These are phyloP conservation scores for Glebionis coronaria DNA, from an alignment of 129 eudicot genomes.

Conservation along the genomic window DNA sequence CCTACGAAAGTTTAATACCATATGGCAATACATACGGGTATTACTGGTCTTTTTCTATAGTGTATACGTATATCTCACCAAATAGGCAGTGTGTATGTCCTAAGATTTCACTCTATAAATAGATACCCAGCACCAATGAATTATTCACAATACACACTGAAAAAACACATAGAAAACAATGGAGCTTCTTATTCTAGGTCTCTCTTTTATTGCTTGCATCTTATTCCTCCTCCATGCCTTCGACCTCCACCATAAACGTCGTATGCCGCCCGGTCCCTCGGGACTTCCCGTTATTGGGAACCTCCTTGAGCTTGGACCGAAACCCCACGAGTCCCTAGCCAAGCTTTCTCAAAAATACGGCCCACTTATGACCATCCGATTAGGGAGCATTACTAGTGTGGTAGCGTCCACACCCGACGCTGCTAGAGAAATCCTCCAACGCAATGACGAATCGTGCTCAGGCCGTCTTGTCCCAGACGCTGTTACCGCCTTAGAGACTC, in stretches of 20 bases:
- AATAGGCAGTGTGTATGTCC: not conserved
- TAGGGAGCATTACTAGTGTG: conserved; percentile 11
- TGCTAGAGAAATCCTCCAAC: conserved; percentile 17
- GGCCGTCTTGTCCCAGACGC: conserved; percentile 29
- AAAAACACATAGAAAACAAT: not conserved
- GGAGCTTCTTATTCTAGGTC: not conserved
- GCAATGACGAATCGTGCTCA: conserved; percentile 8
- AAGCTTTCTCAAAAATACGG: conserved; percentile 29
- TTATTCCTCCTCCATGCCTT: conserved; percentile 17
- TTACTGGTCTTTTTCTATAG: too few relatives aligned
- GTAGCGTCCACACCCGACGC: conserved; percentile 15
- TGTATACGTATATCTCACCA: too few relatives aligned
- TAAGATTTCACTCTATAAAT: not conserved
- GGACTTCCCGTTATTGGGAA: conserved; percentile 40
- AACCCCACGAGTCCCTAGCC: conserved; percentile 34
- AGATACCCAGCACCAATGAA: not conserved
- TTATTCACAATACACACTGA: not conserved
- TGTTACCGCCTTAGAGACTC: conserved; percentile 18
- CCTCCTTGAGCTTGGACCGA: conserved; percentile 32
- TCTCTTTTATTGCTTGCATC: not conserved
- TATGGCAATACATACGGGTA: too few relatives aligned
- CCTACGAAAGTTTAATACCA: too few relatives aligned
- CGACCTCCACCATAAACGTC: not conserved
- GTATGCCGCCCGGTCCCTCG: conserved; percentile 21
- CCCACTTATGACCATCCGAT: conserved; percentile 24